Conservation (phyloP, 2,329 filamentous ascomycete species). For the Pyrenophora seminiperda region DNA sequence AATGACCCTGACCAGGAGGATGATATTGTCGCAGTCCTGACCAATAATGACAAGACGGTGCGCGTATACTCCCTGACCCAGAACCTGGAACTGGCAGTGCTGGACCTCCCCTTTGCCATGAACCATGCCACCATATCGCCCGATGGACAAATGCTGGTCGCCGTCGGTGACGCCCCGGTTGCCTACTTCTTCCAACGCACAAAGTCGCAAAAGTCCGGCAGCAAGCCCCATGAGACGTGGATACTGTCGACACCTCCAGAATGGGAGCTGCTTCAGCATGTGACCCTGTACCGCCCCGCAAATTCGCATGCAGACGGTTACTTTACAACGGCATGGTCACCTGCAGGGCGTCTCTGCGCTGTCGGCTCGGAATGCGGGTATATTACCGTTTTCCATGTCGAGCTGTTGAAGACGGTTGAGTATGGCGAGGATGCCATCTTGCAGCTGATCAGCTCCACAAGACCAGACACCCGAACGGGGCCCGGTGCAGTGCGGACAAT, state of each 20-base stretch:
- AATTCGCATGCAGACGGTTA: constrained; percentile 59
- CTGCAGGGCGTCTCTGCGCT: constrained; percentile 71
- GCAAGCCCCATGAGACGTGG: constrained; percentile 30
- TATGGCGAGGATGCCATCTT: constrained; percentile 67
- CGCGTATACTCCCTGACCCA: constrained; percentile 78
- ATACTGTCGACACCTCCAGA: constrained; percentile 33
- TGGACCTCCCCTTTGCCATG: constrained; percentile 81
- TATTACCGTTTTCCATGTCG: constrained; percentile 74
- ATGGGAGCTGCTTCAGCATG: constrained; percentile 51
- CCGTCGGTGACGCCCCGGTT: constrained; percentile 85
- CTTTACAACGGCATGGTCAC: constrained; percentile 79
- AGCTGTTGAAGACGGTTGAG: constrained; percentile 49
- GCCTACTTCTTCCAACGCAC: constrained; percentile 78
- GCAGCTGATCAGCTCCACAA: constrained; percentile 76
- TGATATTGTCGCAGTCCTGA: constrained; percentile 73
- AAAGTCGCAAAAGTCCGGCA: constrained; percentile 36
- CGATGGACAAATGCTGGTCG: constrained; percentile 77
- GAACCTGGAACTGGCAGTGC: constrained; percentile 68
- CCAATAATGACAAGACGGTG: constrained; percentile 92
- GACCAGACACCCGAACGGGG: constrained; percentile 64
- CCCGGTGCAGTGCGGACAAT: constrained; percentile 85
- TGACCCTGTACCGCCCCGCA: constrained; percentile 49
- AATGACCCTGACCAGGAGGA: constrained; percentile 53
- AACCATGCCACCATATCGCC: constrained; percentile 95
- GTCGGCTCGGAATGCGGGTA: constrained; percentile 81